phyloP scores from a whole-genome alignment of 768 basidiomycete genomes.

The Cystoderma amianthinum region DNA sequence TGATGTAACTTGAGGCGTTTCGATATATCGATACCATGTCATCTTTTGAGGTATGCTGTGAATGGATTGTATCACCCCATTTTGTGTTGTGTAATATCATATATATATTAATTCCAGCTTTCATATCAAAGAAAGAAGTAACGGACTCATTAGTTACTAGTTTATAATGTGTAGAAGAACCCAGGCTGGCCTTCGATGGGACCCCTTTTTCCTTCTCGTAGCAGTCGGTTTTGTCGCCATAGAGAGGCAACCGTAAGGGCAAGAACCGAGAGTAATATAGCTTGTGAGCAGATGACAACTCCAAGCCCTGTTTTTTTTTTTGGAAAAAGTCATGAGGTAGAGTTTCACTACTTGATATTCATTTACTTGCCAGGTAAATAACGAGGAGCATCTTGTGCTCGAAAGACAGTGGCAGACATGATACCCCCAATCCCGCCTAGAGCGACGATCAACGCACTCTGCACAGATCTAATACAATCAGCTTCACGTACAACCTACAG shows the following conservation, averaged over 20 bases:
- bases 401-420: conserved; percentile 33
- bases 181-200: conserved; percentile 28
- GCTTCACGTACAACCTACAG: conserved; percentile 3
- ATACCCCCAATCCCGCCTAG: conserved; percentile 37
- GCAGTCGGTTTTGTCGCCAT: conserved; percentile 25
- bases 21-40: no score
- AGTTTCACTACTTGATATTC: no score
- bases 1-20: no score
- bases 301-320: conserved; percentile 21
- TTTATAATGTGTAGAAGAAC: conserved; percentile 31
- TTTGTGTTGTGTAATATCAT: no score
- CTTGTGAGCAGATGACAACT: conserved; percentile 32
- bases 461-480: conserved; percentile 17
- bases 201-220: conserved; percentile 22
- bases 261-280: conserved; percentile 25
- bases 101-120: background rate
- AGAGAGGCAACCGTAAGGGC: conserved; percentile 26
- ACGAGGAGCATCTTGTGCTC: conserved; percentile 32
- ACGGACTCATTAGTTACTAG: no score
- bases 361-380: conserved; percentile 38
- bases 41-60: no score
- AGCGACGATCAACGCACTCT: conserved; percentile 31
- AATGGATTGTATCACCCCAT: no score
- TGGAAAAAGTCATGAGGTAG: background rate
- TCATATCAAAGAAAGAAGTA: background rate